Conservation (phyloP, 2,329 filamentous ascomycete genomes). For the Venturia oleaginea region DNA sequence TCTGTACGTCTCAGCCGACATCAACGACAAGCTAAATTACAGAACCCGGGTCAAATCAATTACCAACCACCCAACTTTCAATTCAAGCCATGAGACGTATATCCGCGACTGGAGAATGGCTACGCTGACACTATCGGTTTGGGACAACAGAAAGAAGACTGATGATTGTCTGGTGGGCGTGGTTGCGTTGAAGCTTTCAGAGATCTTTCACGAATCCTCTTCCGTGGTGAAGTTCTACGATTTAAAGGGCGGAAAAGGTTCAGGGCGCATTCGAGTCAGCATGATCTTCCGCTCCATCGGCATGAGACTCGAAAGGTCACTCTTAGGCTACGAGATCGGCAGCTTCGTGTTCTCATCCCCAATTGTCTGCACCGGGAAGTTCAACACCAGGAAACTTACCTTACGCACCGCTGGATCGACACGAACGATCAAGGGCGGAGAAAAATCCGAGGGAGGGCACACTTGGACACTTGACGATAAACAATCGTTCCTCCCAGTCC, state of each 20-base stretch:
- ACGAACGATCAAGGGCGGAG: neutral
- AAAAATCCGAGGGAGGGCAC: neutral
- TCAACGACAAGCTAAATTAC: constrained; percentile 1
- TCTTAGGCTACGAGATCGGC: neutral
- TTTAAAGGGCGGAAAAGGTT: neutral
- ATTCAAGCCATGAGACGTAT: constrained; percentile 1
- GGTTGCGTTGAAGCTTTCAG: neutral
- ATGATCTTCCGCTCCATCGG: constrained; percentile 4
- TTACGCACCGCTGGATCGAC: neutral
- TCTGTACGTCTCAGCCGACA: neutral
- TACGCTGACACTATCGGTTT: neutral
- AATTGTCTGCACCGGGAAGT: neutral
- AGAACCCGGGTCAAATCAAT: neutral
- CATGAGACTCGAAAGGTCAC: neutral
- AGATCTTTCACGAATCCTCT: neutral
- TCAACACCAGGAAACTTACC: constrained; percentile 1
- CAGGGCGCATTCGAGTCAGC: neutral
- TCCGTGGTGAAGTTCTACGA: constrained; percentile 2
- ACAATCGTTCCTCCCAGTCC: neutral
- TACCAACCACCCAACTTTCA: neutral
- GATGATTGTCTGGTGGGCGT: neutral
- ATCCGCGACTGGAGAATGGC: constrained; percentile 6
- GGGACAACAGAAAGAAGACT: constrained; percentile 1
- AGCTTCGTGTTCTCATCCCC: neutral
- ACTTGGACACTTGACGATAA: neutral